Percentiles rank a stretch among this genome's conserved stretches.
Evolutionary conservation across 2,329 filamentous ascomycete genomes (phyloP).

Genomic region (Scedosporium minutisporum): DNA sequence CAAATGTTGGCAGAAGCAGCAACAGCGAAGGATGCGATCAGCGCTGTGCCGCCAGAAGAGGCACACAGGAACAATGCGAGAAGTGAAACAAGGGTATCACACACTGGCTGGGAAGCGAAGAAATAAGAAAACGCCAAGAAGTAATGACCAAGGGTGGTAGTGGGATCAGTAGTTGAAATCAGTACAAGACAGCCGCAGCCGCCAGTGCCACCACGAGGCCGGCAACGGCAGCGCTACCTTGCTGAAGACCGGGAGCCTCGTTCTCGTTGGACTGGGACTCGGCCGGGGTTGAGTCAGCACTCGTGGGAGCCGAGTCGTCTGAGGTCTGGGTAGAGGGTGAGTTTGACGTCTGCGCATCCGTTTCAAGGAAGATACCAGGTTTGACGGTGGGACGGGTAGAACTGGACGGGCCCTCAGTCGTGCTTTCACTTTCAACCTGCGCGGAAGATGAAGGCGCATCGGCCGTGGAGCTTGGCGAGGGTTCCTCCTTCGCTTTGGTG

Average conservation of each 20-base stretch:
- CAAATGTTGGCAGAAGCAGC: not conserved
- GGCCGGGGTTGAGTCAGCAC: slow-evolving; percentile 2
- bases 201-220: slow-evolving; percentile 47
- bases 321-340: not conserved
- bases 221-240: slow-evolving; percentile 40
- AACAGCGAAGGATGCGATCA: not conserved
- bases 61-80: not conserved
- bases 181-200: slow-evolving; percentile 41
- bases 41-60: not conserved
- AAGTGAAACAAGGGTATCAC: not conserved
- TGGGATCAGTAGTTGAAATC: slow-evolving; percentile 8
- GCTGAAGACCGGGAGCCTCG: slow-evolving; percentile 32
- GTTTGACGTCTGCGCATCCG: slow-evolving; percentile 17
- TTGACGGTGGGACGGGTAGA: slow-evolving; percentile 17
- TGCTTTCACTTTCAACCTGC: slow-evolving; percentile 9
- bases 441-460: slow-evolving; percentile 14
- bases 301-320: not conserved
- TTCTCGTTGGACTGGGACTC: slow-evolving; percentile 20
- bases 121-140: not conserved
- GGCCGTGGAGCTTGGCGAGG: slow-evolving; percentile 20
- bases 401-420: slow-evolving; percentile 12
- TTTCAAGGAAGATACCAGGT: slow-evolving; percentile 43
- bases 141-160: not conserved
- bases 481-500: slow-evolving; percentile 13
- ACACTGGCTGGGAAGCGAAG: not conserved